phyloP scores from a whole-genome alignment of 352 stramenopile species.

The Phytopythium oedochilum region DNA sequence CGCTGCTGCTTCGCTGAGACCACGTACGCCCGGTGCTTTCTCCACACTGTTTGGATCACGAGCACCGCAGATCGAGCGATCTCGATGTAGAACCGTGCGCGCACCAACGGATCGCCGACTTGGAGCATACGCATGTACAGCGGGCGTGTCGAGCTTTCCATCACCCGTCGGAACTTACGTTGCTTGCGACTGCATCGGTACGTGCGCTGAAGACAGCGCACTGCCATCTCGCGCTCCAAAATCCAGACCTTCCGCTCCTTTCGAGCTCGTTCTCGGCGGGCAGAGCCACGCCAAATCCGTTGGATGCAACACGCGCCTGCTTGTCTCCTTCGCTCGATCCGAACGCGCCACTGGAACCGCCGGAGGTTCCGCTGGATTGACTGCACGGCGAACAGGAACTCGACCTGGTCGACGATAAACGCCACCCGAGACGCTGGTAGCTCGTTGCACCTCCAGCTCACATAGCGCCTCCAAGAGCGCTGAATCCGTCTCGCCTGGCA shows the following conservation, averaged over 20 bases:
- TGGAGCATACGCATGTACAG: slow-evolving; percentile 40
- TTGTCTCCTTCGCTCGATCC: slow-evolving; percentile 18
- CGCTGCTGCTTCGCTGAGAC: slow-evolving; percentile 2
- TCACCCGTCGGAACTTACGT: slow-evolving; percentile 16
- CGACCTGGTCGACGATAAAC: slow-evolving; percentile 35
- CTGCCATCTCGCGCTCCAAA: slow-evolving; percentile 27
- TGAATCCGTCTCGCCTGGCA: slow-evolving; percentile 23
- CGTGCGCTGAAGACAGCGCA: slow-evolving; percentile 43
- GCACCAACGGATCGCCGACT: slow-evolving; percentile 19
- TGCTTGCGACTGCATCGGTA: slow-evolving; percentile 28
- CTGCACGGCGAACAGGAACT: slow-evolving; percentile 34
- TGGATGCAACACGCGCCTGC: slow-evolving; percentile 29
- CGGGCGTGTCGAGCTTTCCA: slow-evolving; percentile 30
- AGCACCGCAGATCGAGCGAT: slow-evolving; percentile 40
- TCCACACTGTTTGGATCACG: slow-evolving; percentile 49
- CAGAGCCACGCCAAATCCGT: slow-evolving; percentile 21
- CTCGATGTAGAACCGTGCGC: slow-evolving; percentile 18
- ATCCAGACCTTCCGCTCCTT: slow-evolving; percentile 18
- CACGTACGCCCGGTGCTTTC: slow-evolving; percentile 19
- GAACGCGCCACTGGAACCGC: slow-evolving; percentile 38
- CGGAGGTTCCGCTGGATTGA: slow-evolving; percentile 37
- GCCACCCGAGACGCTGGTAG: slow-evolving; percentile 16
- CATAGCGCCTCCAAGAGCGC: slow-evolving; percentile 22
- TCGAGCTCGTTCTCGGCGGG: slow-evolving; percentile 9
- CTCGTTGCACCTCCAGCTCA: slow-evolving; percentile 16